A percentile compares a stretch with the other conserved stretches of the same genome.
These are phyloP conservation scores for Aegilops umbellulata DNA, from an alignment of 176 grass and related monocot species.

Conservation along the genomic window DNA sequence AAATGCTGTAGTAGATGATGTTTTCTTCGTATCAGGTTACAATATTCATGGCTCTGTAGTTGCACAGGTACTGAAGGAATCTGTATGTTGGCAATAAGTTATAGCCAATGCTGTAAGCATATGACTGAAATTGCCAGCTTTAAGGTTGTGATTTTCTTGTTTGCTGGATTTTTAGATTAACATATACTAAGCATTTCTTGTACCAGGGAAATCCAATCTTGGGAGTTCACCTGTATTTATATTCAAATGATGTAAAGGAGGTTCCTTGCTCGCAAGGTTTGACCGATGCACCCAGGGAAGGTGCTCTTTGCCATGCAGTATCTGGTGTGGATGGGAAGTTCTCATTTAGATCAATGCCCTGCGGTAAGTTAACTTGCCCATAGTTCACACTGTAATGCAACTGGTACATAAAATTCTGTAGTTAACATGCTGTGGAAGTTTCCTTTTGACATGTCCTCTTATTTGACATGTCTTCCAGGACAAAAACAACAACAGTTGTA, in stretches of 20 bases:
- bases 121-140: not conserved
- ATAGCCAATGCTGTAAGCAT: constrained; percentile 1
- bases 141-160: constrained; percentile 12
- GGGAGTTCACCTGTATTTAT: constrained; percentile 85
- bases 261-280: constrained; percentile 67
- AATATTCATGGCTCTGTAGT: constrained; percentile 84
- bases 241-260: constrained; percentile 75
- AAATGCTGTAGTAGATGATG: constrained; percentile 73
- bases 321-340: constrained; percentile 90
- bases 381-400: constrained; percentile 8
- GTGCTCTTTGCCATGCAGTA: constrained; percentile 86
- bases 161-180: constrained; percentile 21
- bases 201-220: constrained; percentile 91
- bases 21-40: constrained; percentile 91
- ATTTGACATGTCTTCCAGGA: constrained; percentile 1
- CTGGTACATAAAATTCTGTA: not conserved
- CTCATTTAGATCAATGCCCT: constrained; percentile 78
- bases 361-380: constrained; percentile 60
- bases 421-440: not conserved
- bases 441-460: constrained; percentile 1
- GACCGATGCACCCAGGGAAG: constrained; percentile 57
- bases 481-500: not conserved
- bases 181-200: not conserved
- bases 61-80: constrained; percentile 67
- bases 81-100: constrained; percentile 21